phyloP scores from a whole-genome alignment of 495 filamentous ascomycete species.

The Acidiella bohemica region DNA sequence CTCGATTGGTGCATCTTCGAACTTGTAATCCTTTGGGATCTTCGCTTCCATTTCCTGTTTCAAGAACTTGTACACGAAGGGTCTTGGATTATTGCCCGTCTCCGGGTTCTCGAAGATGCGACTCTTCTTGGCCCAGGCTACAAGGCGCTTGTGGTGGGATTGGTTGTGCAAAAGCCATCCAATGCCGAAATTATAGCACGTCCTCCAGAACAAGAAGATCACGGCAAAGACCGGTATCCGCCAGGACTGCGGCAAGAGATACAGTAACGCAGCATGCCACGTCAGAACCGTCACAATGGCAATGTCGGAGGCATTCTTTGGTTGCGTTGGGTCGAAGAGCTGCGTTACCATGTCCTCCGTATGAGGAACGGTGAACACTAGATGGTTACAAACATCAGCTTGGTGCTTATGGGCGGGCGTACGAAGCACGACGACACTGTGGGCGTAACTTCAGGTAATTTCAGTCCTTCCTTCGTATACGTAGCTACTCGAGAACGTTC shows the following conservation, averaged over 20 bases:
- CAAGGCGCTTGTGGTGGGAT: constrained; percentile 72
- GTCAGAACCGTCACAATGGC: constrained; percentile 71
- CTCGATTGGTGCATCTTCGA: constrained; percentile 84
- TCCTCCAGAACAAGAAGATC: constrained; percentile 83
- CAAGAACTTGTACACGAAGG: constrained; percentile 65
- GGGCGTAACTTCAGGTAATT: too few relatives aligned
- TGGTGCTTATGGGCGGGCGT: constrained; percentile 2
- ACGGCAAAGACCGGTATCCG: constrained; percentile 64
- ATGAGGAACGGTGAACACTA: constrained; percentile 89
- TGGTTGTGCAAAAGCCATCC: constrained; percentile 79
- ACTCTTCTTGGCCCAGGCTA: constrained; percentile 75
- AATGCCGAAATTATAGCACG: constrained; percentile 85
- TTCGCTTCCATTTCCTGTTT: constrained; percentile 87
- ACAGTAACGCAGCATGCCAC: constrained; percentile 57
- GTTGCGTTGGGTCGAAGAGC: constrained; percentile 82
- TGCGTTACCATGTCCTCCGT: constrained; percentile 99
- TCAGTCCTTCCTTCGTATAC: too few relatives aligned
- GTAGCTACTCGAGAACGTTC: too few relatives aligned
- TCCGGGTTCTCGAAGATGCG: constrained; percentile 75
- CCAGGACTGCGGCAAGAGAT: constrained; percentile 49
- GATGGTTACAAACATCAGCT: constrained; percentile 8
- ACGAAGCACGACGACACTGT: not conserved
- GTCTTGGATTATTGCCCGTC: constrained; percentile 65
- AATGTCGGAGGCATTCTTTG: constrained; percentile 82
- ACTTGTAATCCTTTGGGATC: constrained; percentile 85